These are phyloP conservation scores for Smallanthus sonchifolius DNA, from an alignment of 129 eudicot species.

Conservation along the genomic window DNA sequence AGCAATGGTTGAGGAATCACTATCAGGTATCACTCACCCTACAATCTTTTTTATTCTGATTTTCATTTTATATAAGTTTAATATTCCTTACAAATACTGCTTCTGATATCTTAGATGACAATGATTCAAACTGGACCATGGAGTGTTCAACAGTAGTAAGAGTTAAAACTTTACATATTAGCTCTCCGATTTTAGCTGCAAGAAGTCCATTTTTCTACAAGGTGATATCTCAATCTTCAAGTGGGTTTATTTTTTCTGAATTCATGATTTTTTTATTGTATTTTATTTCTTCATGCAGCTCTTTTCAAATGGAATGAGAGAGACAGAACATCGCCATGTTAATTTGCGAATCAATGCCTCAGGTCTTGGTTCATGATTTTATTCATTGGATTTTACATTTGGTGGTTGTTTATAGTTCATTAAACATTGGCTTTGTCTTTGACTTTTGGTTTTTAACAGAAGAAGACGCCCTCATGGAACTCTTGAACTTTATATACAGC, in stretches of 20 bases:
- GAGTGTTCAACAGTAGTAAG: constrained; percentile 39
- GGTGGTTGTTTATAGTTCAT: background rate
- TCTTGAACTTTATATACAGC: constrained; percentile 73
- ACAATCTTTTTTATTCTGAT: background rate
- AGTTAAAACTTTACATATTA: constrained; percentile 64
- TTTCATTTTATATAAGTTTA: background rate
- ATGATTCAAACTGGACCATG: constrained; percentile 37
- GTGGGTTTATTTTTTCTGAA: constrained; percentile 1
- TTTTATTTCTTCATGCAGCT: constrained; percentile 34
- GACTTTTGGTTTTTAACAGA: constrained; percentile 47
- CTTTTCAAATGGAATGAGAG: constrained; percentile 79
- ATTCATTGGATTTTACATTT: background rate
- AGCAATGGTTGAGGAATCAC: constrained; percentile 60
- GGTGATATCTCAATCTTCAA: constrained; percentile 36
- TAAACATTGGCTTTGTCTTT: constrained; percentile 1
- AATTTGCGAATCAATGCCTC: constrained; percentile 65
- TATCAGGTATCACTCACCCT: constrained; percentile 22
- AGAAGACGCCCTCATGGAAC: constrained; percentile 87
- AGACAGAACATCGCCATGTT: constrained; percentile 55
- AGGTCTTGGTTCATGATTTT: constrained; percentile 28
- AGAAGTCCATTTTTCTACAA: constrained; percentile 84
- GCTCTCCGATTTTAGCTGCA: constrained; percentile 81
- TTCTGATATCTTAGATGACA: constrained; percentile 18
- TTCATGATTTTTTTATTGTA: background rate
- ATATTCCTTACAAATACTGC: background rate